These are phyloP conservation scores for Fusarium kyushuense DNA, from an alignment of 2,329 filamentous ascomycete genomes.

Conservation along the genomic window DNA sequence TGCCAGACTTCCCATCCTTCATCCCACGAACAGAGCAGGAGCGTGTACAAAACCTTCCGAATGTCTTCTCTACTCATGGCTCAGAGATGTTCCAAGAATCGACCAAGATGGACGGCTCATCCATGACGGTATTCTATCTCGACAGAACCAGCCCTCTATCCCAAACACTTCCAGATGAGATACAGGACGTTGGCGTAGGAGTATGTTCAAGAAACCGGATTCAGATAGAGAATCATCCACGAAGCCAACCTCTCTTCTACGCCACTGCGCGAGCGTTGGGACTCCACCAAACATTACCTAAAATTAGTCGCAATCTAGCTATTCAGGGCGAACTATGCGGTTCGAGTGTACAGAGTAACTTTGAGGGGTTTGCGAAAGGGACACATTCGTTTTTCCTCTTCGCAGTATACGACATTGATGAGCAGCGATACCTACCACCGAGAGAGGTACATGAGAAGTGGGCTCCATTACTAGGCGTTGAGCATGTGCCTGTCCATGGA, in stretches of 20 bases:
- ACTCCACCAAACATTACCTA: conserved; percentile 25
- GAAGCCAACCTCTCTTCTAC: conserved; percentile 37
- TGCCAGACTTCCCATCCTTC: conserved; percentile 39
- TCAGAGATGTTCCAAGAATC: conserved; percentile 52
- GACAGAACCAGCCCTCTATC: conserved; percentile 36
- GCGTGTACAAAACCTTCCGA: conserved; percentile 43
- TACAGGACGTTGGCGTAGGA: conserved; percentile 21
- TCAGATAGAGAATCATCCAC: conserved; percentile 28
- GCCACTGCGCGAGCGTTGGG: conserved; percentile 12
- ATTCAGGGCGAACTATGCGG: conserved; percentile 46
- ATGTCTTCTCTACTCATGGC: conserved; percentile 30
- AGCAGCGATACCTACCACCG: conserved; percentile 46
- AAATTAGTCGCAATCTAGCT: conserved; percentile 34
- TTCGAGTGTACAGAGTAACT: conserved; percentile 42
- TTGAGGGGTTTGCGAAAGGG: conserved; percentile 38
- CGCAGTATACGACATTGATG: conserved; percentile 50
- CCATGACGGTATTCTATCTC: conserved; percentile 56
- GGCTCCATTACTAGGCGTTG: conserved; percentile 44
- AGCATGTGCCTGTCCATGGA: conserved; percentile 51
- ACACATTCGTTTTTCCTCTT: conserved; percentile 52
- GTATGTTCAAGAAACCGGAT: conserved; percentile 44
- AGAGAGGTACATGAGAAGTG: conserved; percentile 46
- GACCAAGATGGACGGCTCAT: conserved; percentile 56
- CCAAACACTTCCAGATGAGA: conserved; percentile 29
- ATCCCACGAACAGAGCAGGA: conserved; percentile 43